These are phyloP conservation scores for Saposhnikovia divaricata DNA, from an alignment of 129 eudicot genomes.

Conservation along the genomic window DNA sequence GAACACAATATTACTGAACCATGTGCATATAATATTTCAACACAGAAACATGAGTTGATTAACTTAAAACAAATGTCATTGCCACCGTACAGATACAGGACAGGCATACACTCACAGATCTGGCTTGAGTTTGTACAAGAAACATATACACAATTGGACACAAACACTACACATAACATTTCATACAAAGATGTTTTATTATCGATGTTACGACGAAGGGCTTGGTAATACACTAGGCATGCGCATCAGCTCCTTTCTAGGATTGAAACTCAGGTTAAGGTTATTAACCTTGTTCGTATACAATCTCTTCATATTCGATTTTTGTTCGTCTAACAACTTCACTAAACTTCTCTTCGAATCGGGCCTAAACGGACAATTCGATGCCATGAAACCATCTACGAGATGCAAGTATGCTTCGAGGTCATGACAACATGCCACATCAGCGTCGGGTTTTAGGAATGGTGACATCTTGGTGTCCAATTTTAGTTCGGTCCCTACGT, in stretches of 20 bases:
- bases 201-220: constrained; percentile 31
- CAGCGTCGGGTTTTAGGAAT: constrained; percentile 62
- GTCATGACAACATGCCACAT: constrained; percentile 92
- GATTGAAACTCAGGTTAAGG: constrained; percentile 39
- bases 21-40: background rate
- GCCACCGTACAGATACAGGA: background rate
- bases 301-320: constrained; percentile 66
- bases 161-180: background rate
- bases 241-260: constrained; percentile 26
- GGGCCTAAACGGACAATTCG: constrained; percentile 71
- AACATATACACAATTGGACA: background rate
- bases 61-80: background rate
- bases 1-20: background rate
- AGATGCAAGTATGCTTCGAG: constrained; percentile 84
- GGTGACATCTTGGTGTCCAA: constrained; percentile 80
- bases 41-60: background rate
- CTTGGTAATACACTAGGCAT: constrained; percentile 67
- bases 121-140: background rate
- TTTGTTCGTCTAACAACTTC: constrained; percentile 64
- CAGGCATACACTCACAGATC: constrained; percentile 1
- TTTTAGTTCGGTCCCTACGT: constrained; percentile 66
- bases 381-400: constrained; percentile 81
- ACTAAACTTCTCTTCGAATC: constrained; percentile 81
- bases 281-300: constrained; percentile 40
- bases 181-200: background rate